Base-by-base conservation (phyloP, 2,329 filamentous ascomycete species). In the Hypoxylon sp. region DNA sequence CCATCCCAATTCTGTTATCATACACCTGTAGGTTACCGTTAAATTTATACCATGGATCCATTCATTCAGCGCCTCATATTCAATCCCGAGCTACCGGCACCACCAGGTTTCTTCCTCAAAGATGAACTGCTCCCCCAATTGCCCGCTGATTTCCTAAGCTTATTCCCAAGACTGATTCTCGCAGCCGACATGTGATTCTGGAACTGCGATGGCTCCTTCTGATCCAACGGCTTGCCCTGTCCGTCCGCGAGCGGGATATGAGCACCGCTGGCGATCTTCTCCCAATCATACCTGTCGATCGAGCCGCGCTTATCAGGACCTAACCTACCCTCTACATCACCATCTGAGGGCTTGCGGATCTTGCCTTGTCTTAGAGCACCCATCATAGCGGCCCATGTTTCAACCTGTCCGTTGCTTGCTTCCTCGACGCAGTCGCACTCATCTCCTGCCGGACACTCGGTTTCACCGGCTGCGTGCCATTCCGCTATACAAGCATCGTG, bases 391-490 rank as follows among this genome's bases (percentile, higher is more conserved):
- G 85, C 84, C 86, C 88, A 89, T 19, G 86, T 87, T 75, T 90
- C 89, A 7, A 90, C 84, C 43, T 87, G 82, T 0, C 87, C 88
- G 50, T 80, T 83, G 62, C 80, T 81, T 0, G 88, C 87, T 68
- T 89, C 85, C 13, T 85, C 81, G 0, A 85, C 82, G 71, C 89
- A 91, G 64, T 86, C 81, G 73, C 89, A 91, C 74, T 90, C 89
- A 73, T 90, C 89, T 1, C 88, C 89, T 0, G 87, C 88, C 0
- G 89, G 87, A 61, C 89, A 91, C 50, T 84, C 78, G 1, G 79
- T 84, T 75, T 89, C 86, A 21, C 86, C 86, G 5, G 83, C 82
- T 5, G 81, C 83, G 70, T 88, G 86, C 87, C 87, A 89, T 72
- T 88, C 86, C 2, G 82, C 82, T 14, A 89, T 81, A 68, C 89